phyloP scores from a whole-genome alignment of 2,329 filamentous ascomycete species.

The Penicillium aurantiogriseum region DNA sequence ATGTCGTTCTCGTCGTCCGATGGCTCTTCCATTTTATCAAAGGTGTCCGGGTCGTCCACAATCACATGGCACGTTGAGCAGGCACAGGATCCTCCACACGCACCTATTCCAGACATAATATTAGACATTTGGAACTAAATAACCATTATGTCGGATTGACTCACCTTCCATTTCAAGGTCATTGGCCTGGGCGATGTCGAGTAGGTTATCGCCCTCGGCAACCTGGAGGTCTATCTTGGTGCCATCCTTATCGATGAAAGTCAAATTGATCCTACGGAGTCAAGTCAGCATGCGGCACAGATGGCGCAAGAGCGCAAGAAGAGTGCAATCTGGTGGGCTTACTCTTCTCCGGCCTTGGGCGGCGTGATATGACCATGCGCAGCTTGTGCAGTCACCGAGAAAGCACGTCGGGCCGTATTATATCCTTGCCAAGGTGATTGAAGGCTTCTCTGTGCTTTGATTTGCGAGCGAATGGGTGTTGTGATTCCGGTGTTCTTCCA shows the following conservation, averaged over 20 bases:
- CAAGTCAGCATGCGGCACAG: slow-evolving; percentile 5
- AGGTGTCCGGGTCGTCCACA: slow-evolving; percentile 69
- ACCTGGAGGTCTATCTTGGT: slow-evolving; percentile 74
- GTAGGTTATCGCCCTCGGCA: slow-evolving; percentile 80
- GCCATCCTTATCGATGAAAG: slow-evolving; percentile 90
- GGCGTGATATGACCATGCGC: slow-evolving; percentile 77
- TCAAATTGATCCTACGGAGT: slow-evolving; percentile 69
- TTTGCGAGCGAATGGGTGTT: slow-evolving; percentile 12
- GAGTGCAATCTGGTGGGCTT: slow-evolving; percentile 37
- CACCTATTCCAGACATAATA: slow-evolving; percentile 51
- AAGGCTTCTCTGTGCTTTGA: slow-evolving; percentile 13
- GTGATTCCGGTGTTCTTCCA: slow-evolving; percentile 19
- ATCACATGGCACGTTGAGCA: slow-evolving; percentile 94
- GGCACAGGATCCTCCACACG: slow-evolving; percentile 90
- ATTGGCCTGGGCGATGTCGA: slow-evolving; percentile 91
- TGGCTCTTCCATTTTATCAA: slow-evolving; percentile 74
- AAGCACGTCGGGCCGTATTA: slow-evolving; percentile 48
- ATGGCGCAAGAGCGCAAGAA: background rate
- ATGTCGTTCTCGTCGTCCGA: slow-evolving; percentile 85
- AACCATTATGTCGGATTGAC: slow-evolving; percentile 14
- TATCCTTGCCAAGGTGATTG: slow-evolving; percentile 23
- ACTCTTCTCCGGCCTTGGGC: slow-evolving; percentile 92
- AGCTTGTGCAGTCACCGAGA: slow-evolving; percentile 62
- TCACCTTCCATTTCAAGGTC: slow-evolving; percentile 94
- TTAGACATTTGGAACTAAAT: background rate